These are phyloP conservation scores for Calocybe gangraenosa DNA, from an alignment of 768 basidiomycete species.

Conservation along the genomic window DNA sequence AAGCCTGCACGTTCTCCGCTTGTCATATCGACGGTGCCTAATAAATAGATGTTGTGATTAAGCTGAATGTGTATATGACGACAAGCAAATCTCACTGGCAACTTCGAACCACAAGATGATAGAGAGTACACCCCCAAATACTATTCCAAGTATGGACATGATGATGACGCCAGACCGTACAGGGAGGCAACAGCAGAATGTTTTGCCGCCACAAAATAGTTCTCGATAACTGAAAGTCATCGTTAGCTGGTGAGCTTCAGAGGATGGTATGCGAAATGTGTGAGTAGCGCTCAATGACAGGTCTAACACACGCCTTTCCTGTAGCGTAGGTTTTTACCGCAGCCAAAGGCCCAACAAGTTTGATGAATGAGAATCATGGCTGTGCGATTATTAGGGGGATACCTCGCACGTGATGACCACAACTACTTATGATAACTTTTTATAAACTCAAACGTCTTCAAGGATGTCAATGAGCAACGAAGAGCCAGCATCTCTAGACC, in stretches of 20 bases:
- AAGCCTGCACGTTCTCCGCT: slow-evolving; percentile 36
- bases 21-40: slow-evolving; percentile 32
- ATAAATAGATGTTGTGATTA: background rate
- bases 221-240: slow-evolving; percentile 43
- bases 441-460: background rate
- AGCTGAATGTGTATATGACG: background rate
- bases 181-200: slow-evolving; percentile 61
- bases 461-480: slow-evolving; percentile 10
- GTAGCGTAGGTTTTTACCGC: no score
- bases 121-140: slow-evolving; percentile 51
- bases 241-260: background rate
- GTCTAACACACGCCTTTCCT: no score
- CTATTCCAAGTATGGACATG: slow-evolving; percentile 48
- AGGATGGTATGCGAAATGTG: no score
- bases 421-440: no score
- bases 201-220: slow-evolving; percentile 44
- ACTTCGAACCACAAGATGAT: slow-evolving; percentile 61
- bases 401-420: no score
- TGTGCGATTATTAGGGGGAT: no score
- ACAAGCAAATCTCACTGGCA: slow-evolving; percentile 37
- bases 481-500: slow-evolving; percentile 2
- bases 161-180: slow-evolving; percentile 57
- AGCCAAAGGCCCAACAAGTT: no score
- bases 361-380: no score
- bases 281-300: no score